Conservation (phyloP, 306 rosid species). For the Calophaca sinica region DNA sequence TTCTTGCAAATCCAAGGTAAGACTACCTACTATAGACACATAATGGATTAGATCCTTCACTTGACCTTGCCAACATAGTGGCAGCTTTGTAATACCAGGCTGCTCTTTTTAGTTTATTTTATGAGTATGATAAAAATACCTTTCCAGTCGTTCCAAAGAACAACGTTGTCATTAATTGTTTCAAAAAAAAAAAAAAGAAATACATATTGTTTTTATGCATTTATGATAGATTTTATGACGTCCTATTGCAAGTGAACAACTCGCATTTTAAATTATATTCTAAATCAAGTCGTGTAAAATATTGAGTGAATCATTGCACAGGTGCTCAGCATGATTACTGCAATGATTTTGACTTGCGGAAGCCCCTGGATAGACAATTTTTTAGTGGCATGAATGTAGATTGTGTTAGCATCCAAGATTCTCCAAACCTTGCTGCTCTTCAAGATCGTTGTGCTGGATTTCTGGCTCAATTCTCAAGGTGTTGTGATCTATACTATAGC, state of each 20-base stretch:
- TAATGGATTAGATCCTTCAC: no score
- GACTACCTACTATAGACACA: no score
- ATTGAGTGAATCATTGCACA: slow-evolving; percentile 43
- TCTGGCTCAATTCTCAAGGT: slow-evolving; percentile 78
- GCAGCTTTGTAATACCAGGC: not conserved
- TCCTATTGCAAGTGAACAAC: not conserved
- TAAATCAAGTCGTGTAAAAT: slow-evolving; percentile 18
- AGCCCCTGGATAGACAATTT: slow-evolving; percentile 80
- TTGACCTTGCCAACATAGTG: no score
- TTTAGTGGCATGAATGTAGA: slow-evolving; percentile 61
- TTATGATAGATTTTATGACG: slow-evolving; percentile 1
- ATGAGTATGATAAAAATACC: not conserved
- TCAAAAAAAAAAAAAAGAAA: no score
- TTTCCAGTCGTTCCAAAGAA: not conserved
- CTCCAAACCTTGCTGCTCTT: slow-evolving; percentile 62
- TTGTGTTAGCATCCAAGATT: slow-evolving; percentile 75
- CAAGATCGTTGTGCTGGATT: slow-evolving; percentile 71
- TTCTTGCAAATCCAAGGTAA: not conserved
- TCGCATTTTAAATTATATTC: slow-evolving; percentile 10
- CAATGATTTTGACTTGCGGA: slow-evolving; percentile 83
- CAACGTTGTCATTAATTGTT: not conserved
- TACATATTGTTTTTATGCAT: not conserved
- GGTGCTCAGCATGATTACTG: slow-evolving; percentile 71
- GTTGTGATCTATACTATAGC: not conserved
- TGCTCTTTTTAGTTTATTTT: slow-evolving; percentile 5